phyloP scores from a whole-genome alignment of 2,329 filamentous ascomycete species.

The Pseudogymnoascus sp. region DNA sequence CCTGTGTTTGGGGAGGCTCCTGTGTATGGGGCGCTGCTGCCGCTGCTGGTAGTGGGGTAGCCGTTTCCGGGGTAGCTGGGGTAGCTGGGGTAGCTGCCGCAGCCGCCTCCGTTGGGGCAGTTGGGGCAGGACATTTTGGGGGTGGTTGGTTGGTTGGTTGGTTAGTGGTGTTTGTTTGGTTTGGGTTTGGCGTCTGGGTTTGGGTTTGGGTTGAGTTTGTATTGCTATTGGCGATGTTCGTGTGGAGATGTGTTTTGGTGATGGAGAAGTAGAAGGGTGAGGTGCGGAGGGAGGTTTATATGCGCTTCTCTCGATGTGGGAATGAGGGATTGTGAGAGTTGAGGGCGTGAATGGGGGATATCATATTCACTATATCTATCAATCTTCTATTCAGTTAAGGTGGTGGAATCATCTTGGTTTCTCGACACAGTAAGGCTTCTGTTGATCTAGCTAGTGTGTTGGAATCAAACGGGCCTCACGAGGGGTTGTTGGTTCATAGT shows the following conservation, averaged over 20 bases:
- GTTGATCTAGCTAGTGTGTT: not conserved
- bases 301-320: not conserved
- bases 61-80: not conserved
- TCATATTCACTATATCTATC: not conserved
- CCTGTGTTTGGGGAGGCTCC: not conserved
- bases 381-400: not conserved
- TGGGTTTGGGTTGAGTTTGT: not conserved
- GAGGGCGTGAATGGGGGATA: not conserved
- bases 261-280: not conserved
- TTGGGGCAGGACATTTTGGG: not conserved
- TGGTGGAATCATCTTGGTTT: not conserved
- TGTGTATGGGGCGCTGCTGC: not conserved
- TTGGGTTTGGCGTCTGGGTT: not conserved
- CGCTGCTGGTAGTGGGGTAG: not conserved
- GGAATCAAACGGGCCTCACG: too few relatives aligned
- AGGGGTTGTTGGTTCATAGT: too few relatives aligned
- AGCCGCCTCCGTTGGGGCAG: not conserved
- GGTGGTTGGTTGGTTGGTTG: not conserved
- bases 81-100: not conserved
- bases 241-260: not conserved
- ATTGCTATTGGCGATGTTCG: not conserved
- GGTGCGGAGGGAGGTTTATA: not conserved
- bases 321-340: not conserved
- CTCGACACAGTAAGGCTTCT: not conserved
- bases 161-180: not conserved